Percentiles rank a stretch among this genome's conserved stretches.
These are phyloP conservation scores for Ambrosia hybrid DNA, from an alignment of 140 eudicot genomes.

Conservation along the genomic window DNA sequence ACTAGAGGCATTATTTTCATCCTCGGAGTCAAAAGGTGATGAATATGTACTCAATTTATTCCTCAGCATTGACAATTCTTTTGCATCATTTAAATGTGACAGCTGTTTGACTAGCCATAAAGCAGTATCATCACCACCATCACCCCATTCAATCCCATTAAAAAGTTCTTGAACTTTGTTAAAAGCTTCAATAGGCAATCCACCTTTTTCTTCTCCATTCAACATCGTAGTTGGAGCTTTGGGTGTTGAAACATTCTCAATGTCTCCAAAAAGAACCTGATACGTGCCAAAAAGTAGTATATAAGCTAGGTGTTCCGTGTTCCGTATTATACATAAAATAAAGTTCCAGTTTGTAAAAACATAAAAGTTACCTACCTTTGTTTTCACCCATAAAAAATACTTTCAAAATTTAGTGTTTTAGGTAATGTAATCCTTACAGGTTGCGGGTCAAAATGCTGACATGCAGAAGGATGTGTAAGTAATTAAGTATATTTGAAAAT, in stretches of 20 bases:
- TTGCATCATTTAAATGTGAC: constrained; percentile 71
- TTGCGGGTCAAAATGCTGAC: neutral
- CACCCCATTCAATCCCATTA: constrained; percentile 91
- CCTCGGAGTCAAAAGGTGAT: constrained; percentile 93
- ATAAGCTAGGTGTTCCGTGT: too few relatives aligned
- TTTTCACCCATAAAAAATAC: neutral
- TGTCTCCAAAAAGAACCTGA: constrained; percentile 92
- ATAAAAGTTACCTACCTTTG: neutral
- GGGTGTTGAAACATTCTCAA: constrained; percentile 64
- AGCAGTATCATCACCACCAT: constrained; percentile 89
- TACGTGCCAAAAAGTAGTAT: constrained; percentile 1
- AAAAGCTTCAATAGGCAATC: constrained; percentile 97
- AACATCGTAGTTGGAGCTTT: constrained; percentile 72
- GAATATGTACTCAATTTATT: constrained; percentile 71
- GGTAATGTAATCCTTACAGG: neutral
- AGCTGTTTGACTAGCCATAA: constrained; percentile 91
- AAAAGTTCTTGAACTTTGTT: constrained; percentile 96
- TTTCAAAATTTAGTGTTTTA: too few relatives aligned
- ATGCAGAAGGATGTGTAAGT: neutral
- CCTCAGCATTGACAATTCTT: constrained; percentile 67
- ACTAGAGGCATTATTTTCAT: constrained; percentile 85
- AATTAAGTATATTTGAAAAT: neutral
- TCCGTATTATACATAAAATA: neutral
- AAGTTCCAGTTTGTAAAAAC: neutral
- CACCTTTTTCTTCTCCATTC: constrained; percentile 91